phyloP scores from a whole-genome alignment of 257 asterid genomes.

The Jacaranda mimosifolia region DNA sequence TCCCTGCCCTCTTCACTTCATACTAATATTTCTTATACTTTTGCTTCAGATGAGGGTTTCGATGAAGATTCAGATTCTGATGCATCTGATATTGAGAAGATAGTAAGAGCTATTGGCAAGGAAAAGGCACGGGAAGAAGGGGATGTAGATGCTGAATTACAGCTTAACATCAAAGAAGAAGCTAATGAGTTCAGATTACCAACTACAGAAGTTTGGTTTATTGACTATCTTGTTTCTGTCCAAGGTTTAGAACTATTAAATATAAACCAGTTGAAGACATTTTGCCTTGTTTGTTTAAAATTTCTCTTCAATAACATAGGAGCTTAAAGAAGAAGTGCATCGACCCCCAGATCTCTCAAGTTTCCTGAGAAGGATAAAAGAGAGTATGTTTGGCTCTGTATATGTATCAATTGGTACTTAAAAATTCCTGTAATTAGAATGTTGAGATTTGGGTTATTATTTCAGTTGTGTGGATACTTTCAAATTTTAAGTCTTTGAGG shows the following conservation, averaged over 20 bases:
- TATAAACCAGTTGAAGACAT: no score
- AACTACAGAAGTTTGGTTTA: conserved; percentile 31
- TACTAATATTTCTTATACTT: no score
- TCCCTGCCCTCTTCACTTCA: background rate
- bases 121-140: conserved; percentile 53
- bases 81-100: conserved; percentile 63
- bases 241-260: no score
- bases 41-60: no score
- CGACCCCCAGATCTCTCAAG: conserved; percentile 83
- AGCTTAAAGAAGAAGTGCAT: conserved; percentile 82
- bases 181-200: conserved; percentile 87
- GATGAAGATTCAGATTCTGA: conserved; percentile 62
- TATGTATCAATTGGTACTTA: background rate
- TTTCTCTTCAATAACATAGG: conserved; percentile 36
- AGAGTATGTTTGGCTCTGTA: conserved; percentile 57
- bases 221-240: no score
- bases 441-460: conserved; percentile 32
- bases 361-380: conserved; percentile 86
- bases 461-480: conserved; percentile 88
- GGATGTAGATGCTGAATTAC: conserved; percentile 63
- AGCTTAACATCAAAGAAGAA: conserved; percentile 68
- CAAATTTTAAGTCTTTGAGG: conserved; percentile 78
- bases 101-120: conserved; percentile 58
- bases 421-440: conserved; percentile 4
- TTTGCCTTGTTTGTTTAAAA: no score